A percentile compares a stretch with the other conserved stretches of the same genome.
These are phyloP conservation scores for Lachnum nothofagi DNA, from an alignment of 2,329 filamentous ascomycete genomes.

Conservation along the genomic window DNA sequence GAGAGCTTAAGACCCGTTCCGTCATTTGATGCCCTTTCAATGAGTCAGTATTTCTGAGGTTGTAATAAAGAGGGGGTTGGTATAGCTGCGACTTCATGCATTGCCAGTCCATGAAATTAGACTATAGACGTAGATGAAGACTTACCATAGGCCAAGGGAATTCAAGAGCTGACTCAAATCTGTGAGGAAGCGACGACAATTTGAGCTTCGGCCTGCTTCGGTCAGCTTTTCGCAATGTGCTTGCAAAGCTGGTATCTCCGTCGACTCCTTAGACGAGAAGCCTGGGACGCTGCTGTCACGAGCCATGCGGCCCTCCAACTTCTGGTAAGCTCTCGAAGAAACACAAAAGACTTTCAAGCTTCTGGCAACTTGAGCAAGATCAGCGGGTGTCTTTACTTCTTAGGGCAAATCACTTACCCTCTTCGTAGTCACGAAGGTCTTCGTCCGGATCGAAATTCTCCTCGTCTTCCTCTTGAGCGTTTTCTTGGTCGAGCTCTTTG, in stretches of 20 bases:
- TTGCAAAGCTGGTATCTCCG: slow-evolving; percentile 37
- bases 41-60: too few relatives aligned
- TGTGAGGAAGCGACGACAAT: slow-evolving; percentile 47
- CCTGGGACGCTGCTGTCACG: slow-evolving; percentile 49
- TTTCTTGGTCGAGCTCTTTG: slow-evolving; percentile 54
- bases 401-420: slow-evolving; percentile 21
- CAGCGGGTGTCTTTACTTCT: neutral
- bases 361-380: slow-evolving; percentile 37
- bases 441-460: slow-evolving; percentile 49
- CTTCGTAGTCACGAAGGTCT: slow-evolving; percentile 53
- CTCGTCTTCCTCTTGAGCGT: slow-evolving; percentile 46
- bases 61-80: too few relatives aligned
- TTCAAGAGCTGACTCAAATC: slow-evolving; percentile 46
- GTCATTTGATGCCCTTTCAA: slow-evolving; percentile 30
- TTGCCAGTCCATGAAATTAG: too few relatives aligned
- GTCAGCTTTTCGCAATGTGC: slow-evolving; percentile 55
- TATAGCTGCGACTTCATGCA: too few relatives aligned
- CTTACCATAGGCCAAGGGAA: slow-evolving; percentile 48
- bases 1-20: slow-evolving; percentile 38
- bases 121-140: slow-evolving; percentile 5
- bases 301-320: slow-evolving; percentile 49
- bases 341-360: slow-evolving; percentile 61
- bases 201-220: slow-evolving; percentile 41
- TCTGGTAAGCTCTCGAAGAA: slow-evolving; percentile 57
- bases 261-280: slow-evolving; percentile 49